These are phyloP conservation scores for Tolypocladium paradoxum DNA, from an alignment of 2,329 filamentous ascomycete genomes.

Conservation along the genomic window DNA sequence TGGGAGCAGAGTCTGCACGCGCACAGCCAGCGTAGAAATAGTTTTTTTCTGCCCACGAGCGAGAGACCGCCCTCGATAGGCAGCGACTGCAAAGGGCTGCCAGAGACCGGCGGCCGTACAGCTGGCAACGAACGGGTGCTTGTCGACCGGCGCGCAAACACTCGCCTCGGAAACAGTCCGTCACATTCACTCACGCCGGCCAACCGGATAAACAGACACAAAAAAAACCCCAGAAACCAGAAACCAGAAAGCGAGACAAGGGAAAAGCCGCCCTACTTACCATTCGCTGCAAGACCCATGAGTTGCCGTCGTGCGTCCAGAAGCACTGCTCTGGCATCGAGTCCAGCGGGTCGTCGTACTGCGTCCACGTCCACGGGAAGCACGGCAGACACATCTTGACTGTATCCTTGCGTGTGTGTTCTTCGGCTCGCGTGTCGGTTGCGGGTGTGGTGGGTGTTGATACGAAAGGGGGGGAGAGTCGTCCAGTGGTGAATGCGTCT, in stretches of 20 bases:
- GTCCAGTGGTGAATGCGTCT: neutral
- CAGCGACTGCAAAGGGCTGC: neutral
- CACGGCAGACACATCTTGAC: conserved; percentile 38
- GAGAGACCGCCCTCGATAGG: neutral
- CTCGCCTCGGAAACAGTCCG: neutral
- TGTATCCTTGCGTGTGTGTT: neutral
- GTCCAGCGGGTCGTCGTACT: conserved; percentile 31
- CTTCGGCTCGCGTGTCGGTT: neutral
- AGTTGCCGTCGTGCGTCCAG: conserved; percentile 27
- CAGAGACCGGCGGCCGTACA: neutral
- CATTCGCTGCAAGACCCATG: conserved; percentile 25
- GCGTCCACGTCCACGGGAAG: conserved; percentile 39
- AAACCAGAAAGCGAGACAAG: neutral
- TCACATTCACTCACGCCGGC: neutral
- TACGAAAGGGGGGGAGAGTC: too few relatives aligned
- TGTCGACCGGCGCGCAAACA: neutral
- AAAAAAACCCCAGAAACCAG: neutral
- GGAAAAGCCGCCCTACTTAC: conserved; percentile 19
- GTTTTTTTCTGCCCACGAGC: neutral
- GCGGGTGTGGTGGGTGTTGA: neutral
- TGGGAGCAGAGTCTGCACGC: neutral
- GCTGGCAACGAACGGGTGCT: neutral
- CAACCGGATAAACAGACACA: neutral
- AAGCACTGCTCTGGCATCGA: conserved; percentile 27
- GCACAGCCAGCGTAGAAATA: neutral